A percentile compares a stretch with the other conserved stretches of the same genome.
These are phyloP conservation scores for Copromyces sp. DNA, from an alignment of 495 filamentous ascomycete species.

Conservation along the genomic window DNA sequence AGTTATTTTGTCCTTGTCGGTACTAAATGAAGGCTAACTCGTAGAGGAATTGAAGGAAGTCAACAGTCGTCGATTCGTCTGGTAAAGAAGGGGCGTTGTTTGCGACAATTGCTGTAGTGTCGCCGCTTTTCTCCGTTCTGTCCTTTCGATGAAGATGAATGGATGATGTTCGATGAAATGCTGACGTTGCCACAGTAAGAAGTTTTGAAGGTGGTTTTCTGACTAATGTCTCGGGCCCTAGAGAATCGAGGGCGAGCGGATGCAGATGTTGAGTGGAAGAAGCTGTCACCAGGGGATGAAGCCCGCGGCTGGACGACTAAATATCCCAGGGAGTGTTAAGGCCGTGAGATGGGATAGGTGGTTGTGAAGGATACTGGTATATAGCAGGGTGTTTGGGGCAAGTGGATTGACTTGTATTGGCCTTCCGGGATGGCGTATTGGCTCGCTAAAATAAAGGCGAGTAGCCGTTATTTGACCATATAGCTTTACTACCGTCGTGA, in stretches of 20 bases:
- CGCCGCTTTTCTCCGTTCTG: neutral
- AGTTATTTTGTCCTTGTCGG: neutral
- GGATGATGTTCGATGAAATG: neutral
- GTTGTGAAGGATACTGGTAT: no score
- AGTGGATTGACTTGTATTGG: no score
- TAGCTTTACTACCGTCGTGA: no score
- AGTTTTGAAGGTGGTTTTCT: neutral
- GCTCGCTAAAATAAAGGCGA: no score
- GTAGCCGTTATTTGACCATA: no score
- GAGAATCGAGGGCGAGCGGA: neutral
- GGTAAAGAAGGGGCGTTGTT: neutral
- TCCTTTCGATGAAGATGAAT: neutral
- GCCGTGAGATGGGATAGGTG: no score
- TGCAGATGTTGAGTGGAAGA: neutral
- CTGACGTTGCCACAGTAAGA: neutral
- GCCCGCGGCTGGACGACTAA: neutral
- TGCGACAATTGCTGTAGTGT: neutral
- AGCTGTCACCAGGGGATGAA: neutral
- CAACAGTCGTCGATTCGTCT: neutral
- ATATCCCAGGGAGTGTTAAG: no score
- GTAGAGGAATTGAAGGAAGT: neutral
- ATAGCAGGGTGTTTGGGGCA: no score
- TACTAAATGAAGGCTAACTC: fast-evolving
- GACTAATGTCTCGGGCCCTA: neutral
- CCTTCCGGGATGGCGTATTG: no score